Evolutionary conservation across 2,329 filamentous ascomycete species (phyloP).

Genomic region (Aspergillus pseudoviridinutans): DNA sequence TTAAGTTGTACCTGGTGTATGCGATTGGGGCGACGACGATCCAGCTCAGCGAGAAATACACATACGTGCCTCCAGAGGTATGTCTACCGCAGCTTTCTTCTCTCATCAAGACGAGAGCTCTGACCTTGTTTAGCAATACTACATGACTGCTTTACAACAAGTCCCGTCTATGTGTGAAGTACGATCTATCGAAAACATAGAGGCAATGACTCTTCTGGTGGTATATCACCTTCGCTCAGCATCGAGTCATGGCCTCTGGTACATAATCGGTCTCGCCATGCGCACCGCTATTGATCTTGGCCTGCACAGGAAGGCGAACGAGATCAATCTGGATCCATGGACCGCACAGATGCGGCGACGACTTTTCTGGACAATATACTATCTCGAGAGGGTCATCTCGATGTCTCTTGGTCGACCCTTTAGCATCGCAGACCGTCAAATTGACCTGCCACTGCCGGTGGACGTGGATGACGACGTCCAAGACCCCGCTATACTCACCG

Average conservation of each 20-base stretch:
- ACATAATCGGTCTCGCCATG: slow-evolving; percentile 53
- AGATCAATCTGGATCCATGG: slow-evolving; percentile 39
- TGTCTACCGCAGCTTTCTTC: background rate
- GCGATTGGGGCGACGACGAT: slow-evolving; percentile 50
- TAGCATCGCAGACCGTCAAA: slow-evolving; percentile 50
- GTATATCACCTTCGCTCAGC: slow-evolving; percentile 51
- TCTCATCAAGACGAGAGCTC: background rate
- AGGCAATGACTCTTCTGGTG: slow-evolving; percentile 50
- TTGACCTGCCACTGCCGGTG: slow-evolving; percentile 48
- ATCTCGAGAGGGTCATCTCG: slow-evolving; percentile 48
- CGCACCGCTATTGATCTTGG: slow-evolving; percentile 52
- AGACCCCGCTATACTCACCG: slow-evolving; percentile 32
- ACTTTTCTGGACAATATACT: slow-evolving; percentile 52
- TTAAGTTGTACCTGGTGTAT: slow-evolving; percentile 52
- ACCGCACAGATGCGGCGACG: slow-evolving; percentile 45
- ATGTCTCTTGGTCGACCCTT: slow-evolving; percentile 50
- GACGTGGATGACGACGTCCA: slow-evolving; percentile 42
- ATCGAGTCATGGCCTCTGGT: slow-evolving; percentile 51
- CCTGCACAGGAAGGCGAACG: slow-evolving; percentile 47
- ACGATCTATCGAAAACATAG: slow-evolving; percentile 49
- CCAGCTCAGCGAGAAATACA: slow-evolving; percentile 45
- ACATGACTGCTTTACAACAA: slow-evolving; percentile 48
- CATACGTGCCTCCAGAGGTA: slow-evolving; percentile 43
- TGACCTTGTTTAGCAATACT: slow-evolving; percentile 41
- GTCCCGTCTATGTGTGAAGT: slow-evolving; percentile 48